Conservation (phyloP, 164 flowering plant species). For the Umbellularia californica region DNA sequence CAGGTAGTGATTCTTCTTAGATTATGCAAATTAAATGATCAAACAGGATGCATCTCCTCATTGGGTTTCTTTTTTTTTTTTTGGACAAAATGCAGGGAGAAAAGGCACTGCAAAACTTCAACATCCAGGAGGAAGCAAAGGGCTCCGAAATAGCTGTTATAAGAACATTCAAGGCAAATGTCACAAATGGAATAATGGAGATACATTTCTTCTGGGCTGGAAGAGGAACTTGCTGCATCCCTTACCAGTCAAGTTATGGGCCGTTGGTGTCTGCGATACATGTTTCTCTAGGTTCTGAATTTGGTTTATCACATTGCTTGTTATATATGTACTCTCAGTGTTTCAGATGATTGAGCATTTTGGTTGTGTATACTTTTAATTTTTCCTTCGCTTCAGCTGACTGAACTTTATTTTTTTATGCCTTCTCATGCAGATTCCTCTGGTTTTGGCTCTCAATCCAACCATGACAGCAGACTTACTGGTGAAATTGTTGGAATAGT, state of each 20-base stretch:
- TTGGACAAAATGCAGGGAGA: conserved; percentile 24
- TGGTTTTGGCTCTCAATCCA: conserved; percentile 16
- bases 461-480: conserved; percentile 15
- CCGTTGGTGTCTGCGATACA: conserved; percentile 81
- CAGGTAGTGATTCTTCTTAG: conserved; percentile 30
- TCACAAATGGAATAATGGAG: conserved; percentile 43
- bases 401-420: conserved; percentile 1
- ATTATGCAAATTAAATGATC: neutral
- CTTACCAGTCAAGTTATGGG: conserved; percentile 62
- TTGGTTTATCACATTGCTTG: neutral
- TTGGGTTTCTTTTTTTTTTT: neutral
- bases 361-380: neutral
- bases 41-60: neutral
- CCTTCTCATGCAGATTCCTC: conserved; percentile 14
- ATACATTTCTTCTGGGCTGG: conserved; percentile 23
- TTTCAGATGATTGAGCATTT: neutral
- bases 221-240: conserved; percentile 66
- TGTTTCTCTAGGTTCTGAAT: conserved; percentile 30
- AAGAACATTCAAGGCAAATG: conserved; percentile 15
- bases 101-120: conserved; percentile 32
- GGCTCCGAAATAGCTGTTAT: conserved; percentile 28
- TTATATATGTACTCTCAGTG: neutral
- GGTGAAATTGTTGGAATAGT: conserved; percentile 32
- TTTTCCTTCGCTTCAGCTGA: neutral
- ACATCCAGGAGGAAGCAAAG: conserved; percentile 37